Conservation (phyloP, 2,329 filamentous ascomycete species). For the Alternaria burnsii region DNA sequence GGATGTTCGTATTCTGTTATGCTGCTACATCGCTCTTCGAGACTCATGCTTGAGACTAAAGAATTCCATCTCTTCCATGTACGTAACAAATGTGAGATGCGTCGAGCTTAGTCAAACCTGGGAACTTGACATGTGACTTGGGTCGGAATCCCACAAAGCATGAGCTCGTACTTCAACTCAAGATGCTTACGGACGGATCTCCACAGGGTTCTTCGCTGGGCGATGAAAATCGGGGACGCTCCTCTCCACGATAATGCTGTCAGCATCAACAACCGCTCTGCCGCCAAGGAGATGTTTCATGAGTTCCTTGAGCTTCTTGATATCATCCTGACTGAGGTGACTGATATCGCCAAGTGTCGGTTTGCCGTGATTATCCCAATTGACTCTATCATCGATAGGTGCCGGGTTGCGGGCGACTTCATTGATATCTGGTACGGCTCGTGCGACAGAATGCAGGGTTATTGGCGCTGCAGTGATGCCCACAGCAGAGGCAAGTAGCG, state of each 20-base stretch:
- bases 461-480: conserved; percentile 17
- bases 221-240: neutral
- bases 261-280: conserved; percentile 3
- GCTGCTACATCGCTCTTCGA: neutral
- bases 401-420: conserved; percentile 28
- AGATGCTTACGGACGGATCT: neutral
- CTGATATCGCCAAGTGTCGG: conserved; percentile 3
- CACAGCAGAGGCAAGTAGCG: conserved; percentile 18
- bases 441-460: conserved; percentile 8
- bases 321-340: conserved; percentile 7
- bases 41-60: neutral
- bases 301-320: conserved; percentile 6
- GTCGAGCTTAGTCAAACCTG: neutral
- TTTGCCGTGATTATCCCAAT: conserved; percentile 15
- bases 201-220: neutral
- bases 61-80: neutral
- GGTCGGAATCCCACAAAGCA: neutral
- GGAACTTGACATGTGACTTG: neutral
- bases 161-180: neutral
- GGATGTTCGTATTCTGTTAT: neutral
- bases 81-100: neutral
- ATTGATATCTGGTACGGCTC: conserved; percentile 22
- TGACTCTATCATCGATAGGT: conserved; percentile 22
- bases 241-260: neutral
- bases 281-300: conserved; percentile 4